phyloP scores from a whole-genome alignment of 2,329 filamentous ascomycete species.

The Lachnellula willkommii region DNA sequence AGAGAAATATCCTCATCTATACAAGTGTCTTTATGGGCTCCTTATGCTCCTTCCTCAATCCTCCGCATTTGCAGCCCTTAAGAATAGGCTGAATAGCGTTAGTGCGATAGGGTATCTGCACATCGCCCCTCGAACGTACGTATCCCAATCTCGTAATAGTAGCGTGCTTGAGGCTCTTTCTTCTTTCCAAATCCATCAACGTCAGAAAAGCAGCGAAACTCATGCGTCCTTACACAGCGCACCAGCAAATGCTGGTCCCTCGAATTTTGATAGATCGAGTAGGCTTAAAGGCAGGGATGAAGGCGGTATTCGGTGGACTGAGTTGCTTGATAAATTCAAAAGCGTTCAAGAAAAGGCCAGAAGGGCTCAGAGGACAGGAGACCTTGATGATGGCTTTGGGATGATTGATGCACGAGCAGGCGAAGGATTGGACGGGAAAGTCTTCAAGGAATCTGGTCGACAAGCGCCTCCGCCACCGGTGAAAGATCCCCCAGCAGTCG shows the following conservation, averaged over 20 bases:
- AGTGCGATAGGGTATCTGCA: constrained; percentile 95
- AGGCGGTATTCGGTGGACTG: constrained; percentile 79
- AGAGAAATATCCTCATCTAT: constrained; percentile 88
- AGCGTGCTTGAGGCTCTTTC: constrained; percentile 31
- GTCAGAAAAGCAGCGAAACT: constrained; percentile 30
- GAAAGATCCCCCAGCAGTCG: constrained; percentile 45
- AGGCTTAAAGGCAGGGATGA: constrained; percentile 78
- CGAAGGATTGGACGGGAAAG: constrained; percentile 33
- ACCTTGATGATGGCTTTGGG: constrained; percentile 45
- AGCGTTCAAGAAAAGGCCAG: constrained; percentile 82
- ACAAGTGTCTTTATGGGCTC: constrained; percentile 95
- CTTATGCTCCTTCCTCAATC: constrained; percentile 98
- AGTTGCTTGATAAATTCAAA: constrained; percentile 91
- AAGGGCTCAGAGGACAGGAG: constrained; percentile 55
- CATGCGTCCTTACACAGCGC: constrained; percentile 36
- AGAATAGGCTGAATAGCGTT: constrained; percentile 94
- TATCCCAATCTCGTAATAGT: constrained; percentile 36
- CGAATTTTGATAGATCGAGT: constrained; percentile 66
- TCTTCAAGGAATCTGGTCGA: constrained; percentile 33
- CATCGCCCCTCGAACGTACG: constrained; percentile 72
- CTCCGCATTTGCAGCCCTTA: constrained; percentile 90
- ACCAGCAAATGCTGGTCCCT: constrained; percentile 43
- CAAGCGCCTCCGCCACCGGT: constrained; percentile 39
- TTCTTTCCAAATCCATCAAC: constrained; percentile 29
- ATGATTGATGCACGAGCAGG: constrained; percentile 39